Base-by-base conservation (phyloP, 2,329 filamentous ascomycete species). In the Arthrobotrys entomopaga region DNA sequence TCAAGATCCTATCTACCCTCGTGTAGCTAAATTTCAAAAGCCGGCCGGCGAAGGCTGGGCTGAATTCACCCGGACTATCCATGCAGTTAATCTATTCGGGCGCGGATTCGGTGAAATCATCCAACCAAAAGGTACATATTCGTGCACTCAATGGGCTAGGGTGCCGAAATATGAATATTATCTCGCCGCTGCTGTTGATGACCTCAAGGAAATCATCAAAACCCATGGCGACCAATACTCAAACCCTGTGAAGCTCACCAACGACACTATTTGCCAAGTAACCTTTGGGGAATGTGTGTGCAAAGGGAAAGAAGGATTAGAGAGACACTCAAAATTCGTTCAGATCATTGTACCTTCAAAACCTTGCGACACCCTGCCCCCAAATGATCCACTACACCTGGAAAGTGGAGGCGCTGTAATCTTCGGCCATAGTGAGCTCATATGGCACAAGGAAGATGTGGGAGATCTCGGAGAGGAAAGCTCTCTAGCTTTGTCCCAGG, bases 151-250 rank as follows among this genome's bases (percentile, higher is more conserved):
- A 2, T 81, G 80, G 80, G 74, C 63, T 3, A 70, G 34, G 15
- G 16, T 82, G 0, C 81, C 81, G 3, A 77, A 42, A 4, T 74
- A 65, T 3, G 77, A 76, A 42, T 80, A 78, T 40, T 81, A 80
- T 57, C 77, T 82, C 2, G 80, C 80, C 0, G 79, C 76, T 2
- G 61, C 75, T 15, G 77, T 77, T 11, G 40, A 70, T 0, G 78
- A 81, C 43, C 58, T 82, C 0, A 65, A 75, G n/a, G 60, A 78
- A 1, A 79, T 81, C 20, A 79, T 81, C 63, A 71, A 78, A n/a
- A 75, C 65, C 1, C 34, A 78, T n/a, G 79, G 79, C 13, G 70
- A 78, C 53, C 54, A 69, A 16, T 34, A 76, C 8, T 42, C 52
- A 24, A 73, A 48, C 16, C 78, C 77, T 10, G 43, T 67, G 61